Percentiles rank a stretch among this genome's conserved stretches.
Evolutionary conservation across 139 green algal genomes (phyloP).

Genomic region (Picocystis salinarum): DNA sequence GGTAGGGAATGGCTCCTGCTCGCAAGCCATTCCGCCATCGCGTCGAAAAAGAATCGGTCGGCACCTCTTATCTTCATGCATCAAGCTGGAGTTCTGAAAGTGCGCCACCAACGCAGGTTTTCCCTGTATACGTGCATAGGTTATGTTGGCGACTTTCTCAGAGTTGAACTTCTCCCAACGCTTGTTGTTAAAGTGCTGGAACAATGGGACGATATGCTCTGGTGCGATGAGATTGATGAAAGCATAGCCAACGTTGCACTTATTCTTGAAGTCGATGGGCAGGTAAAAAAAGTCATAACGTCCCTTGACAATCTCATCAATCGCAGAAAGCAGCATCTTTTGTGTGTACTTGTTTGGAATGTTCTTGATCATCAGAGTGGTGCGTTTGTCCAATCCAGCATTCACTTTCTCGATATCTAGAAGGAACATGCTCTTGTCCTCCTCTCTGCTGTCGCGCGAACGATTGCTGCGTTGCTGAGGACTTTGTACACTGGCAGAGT

Average conservation of each 20-base stretch:
- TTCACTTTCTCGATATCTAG: conserved; percentile 43
- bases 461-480: background rate
- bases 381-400: conserved; percentile 65
- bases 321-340: conserved; percentile 86
- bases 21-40: conserved; percentile 18
- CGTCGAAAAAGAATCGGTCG: conserved; percentile 76
- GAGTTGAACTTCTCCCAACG: conserved; percentile 94
- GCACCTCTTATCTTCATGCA: conserved; percentile 98
- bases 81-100: conserved; percentile 89
- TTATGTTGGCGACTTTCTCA: conserved; percentile 81
- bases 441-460: background rate
- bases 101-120: conserved; percentile 70
- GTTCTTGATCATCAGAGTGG: conserved; percentile 97
- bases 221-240: conserved; percentile 92
- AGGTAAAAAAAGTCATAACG: conserved; percentile 79
- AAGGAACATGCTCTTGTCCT: conserved; percentile 34
- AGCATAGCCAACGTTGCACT: conserved; percentile 97
- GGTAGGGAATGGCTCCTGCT: too few relatives aligned
- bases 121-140: conserved; percentile 86
- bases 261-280: conserved; percentile 96
- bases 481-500: too few relatives aligned
- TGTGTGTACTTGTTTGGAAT: conserved; percentile 99
- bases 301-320: conserved; percentile 72
- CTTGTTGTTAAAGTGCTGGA: conserved; percentile 72
- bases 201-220: conserved; percentile 55